Conservation (phyloP, 164 flowering plant species). For the Platanus orientalis region DNA sequence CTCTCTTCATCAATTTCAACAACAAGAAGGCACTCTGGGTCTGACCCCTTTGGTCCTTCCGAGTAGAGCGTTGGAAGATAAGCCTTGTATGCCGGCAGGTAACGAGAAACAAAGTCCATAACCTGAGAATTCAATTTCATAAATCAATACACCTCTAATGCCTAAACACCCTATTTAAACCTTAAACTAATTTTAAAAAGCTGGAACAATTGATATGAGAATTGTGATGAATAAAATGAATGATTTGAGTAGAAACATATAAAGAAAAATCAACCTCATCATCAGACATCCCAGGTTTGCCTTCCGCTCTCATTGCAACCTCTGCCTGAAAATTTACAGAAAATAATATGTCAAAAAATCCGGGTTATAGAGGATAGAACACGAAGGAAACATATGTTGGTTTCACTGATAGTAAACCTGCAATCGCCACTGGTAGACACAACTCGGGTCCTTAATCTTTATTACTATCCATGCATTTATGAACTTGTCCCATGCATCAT, state of each 20-base stretch:
- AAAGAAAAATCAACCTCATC: slow-evolving; percentile 56
- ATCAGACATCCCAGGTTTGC: slow-evolving; percentile 86
- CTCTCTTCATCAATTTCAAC: slow-evolving; percentile 32
- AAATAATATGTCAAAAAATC: not conserved
- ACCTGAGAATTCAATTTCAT: slow-evolving; percentile 44
- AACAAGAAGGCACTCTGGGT: slow-evolving; percentile 37
- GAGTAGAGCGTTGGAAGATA: slow-evolving; percentile 89
- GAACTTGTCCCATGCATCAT: slow-evolving; percentile 92
- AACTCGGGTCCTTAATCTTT: slow-evolving; percentile 81
- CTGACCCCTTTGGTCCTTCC: slow-evolving; percentile 85
- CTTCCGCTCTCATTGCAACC: slow-evolving; percentile 81
- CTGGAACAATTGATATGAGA: not conserved
- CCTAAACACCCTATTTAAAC: too few species aligned
- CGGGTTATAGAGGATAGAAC: not conserved
- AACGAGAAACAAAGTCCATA: slow-evolving; percentile 88
- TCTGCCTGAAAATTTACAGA: slow-evolving; percentile 49
- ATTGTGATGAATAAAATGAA: not conserved
- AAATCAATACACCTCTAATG: not conserved
- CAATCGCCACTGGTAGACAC: slow-evolving; percentile 89
- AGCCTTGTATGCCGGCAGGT: slow-evolving; percentile 92
- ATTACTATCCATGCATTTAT: slow-evolving; percentile 82
- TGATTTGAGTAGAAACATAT: too few species aligned
- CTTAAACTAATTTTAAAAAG: too few species aligned
- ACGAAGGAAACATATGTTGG: not conserved
- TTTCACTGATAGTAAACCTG: slow-evolving; percentile 47